Base-by-base conservation (phyloP, 441 rosid genomes). In the Gossypium davidsonii region DNA sequence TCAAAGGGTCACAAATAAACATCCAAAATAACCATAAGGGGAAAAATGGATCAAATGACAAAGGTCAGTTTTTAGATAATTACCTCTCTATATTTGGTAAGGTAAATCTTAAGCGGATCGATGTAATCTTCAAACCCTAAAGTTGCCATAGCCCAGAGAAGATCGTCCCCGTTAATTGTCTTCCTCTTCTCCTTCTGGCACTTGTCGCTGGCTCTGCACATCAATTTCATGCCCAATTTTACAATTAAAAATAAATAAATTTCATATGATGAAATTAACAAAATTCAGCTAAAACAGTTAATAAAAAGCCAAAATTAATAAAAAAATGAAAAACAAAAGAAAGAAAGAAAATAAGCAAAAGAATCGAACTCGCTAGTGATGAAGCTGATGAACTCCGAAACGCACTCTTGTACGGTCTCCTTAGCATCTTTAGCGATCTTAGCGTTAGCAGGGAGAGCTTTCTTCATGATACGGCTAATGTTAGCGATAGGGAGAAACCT, bases 131-230 rank as follows among this genome's bases (percentile, higher is more conserved):
- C 98, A 82, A 95, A 95, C 71, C 98, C 99, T 84, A 95, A 79
- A 21, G 98, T 95, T 0, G 97, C 96, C 96, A 95, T 95, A 42
- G 97, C 97, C 97, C 97, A 95, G 31, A 95, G 88, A 81, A 95
- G 84, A 83, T 95, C 99, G 70, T 95, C 99, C 53, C 97, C 98
- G 46, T 95, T 95, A 67, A 95, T 87, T 60, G 97, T 93, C 89
- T 95, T 95, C 84, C 98, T 81, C 88, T 95, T 95, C 87, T 95
- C 99, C 74, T 89, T 88, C 89, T 91, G 99, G 44, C 99, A 93
- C 85, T 93, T 95, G 79, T 95, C 98, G 85, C 97, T 91, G 52
- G 99, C 99, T 78, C 99, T 95, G 74, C 81, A 79, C 74, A 63
- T 56, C 78, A 73, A 80, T 23, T 55, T 44, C 52, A 68, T 17